Percentiles rank a stretch among this genome's conserved stretches.
phyloP scores from a whole-genome alignment of 2,329 filamentous ascomycete species.

The Aspergillus proliferans region DNA sequence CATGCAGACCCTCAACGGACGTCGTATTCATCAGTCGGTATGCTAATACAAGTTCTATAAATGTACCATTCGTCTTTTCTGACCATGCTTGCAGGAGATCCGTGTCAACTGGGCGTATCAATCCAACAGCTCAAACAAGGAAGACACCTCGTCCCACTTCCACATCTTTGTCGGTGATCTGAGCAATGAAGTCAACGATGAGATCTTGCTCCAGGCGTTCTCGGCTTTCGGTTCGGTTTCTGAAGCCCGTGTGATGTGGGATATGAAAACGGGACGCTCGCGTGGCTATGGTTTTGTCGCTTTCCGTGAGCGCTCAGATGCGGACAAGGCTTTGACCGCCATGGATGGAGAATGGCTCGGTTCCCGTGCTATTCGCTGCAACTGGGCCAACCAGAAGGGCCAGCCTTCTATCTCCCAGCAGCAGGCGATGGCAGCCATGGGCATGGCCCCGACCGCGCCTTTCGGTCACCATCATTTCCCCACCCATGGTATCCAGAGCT shows the following conservation, averaged over 20 bases:
- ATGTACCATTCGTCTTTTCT: constrained; percentile 2
- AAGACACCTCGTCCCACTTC: constrained; percentile 97
- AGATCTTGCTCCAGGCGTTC: constrained; percentile 87
- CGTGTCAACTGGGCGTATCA: constrained; percentile 99
- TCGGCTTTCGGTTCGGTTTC: constrained; percentile 93
- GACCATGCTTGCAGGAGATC: constrained; percentile 64
- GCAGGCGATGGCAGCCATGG: constrained; percentile 94
- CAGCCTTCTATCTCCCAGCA: constrained; percentile 98
- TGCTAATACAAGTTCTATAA: constrained; percentile 27
- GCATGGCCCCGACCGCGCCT: constrained; percentile 93
- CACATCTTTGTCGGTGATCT: constrained; percentile 98
- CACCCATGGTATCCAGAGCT: constrained; percentile 92
- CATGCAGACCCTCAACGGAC: constrained; percentile 93
- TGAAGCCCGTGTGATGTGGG: constrained; percentile 99
- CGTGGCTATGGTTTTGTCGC: constrained; percentile 97
- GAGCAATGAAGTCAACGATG: constrained; percentile 98
- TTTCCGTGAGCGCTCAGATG: constrained; percentile 87
- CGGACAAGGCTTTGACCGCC: constrained; percentile 89
- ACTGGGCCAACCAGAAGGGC: constrained; percentile 99
- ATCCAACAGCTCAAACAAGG: constrained; percentile 87
- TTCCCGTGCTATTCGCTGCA: constrained; percentile 95
- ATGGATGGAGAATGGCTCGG: constrained; percentile 99
- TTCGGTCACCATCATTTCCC: constrained; percentile 98
- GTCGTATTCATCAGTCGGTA: constrained; percentile 92
- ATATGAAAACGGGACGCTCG: constrained; percentile 98